phyloP scores from a whole-genome alignment of 352 stramenopile species.

The Pythium monospermum region DNA sequence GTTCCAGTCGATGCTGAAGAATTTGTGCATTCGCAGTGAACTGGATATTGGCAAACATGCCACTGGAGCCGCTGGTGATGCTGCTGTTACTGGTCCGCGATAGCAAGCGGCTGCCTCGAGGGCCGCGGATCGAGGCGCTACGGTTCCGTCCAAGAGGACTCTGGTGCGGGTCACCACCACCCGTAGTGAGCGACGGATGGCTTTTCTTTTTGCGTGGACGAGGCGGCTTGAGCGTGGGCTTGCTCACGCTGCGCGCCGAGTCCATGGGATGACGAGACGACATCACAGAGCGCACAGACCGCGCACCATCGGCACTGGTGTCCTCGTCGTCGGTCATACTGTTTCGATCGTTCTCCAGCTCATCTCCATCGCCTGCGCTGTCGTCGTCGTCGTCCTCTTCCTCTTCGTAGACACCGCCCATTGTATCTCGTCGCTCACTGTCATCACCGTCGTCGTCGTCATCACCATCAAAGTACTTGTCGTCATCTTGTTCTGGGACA shows the following conservation, averaged over 20 bases:
- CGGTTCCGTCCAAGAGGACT: background rate
- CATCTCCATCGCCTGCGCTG: constrained; percentile 13
- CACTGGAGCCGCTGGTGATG: constrained; percentile 12
- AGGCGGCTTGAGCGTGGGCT: background rate
- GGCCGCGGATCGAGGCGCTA: constrained; percentile 1
- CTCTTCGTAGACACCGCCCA: background rate
- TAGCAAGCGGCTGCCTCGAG: constrained; percentile 16
- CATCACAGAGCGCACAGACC: constrained; percentile 8
- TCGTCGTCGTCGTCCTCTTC: constrained; percentile 6
- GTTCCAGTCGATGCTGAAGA: constrained; percentile 50
- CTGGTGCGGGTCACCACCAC: background rate
- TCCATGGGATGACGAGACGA: constrained; percentile 10
- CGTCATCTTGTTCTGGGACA: background rate
- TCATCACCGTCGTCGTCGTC: constrained; percentile 11
- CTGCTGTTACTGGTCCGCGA: constrained; percentile 13
- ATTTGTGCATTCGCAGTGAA: constrained; percentile 36
- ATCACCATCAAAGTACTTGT: background rate
- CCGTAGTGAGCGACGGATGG: background rate
- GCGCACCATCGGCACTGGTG: constrained; percentile 19
- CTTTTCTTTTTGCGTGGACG: constrained; percentile 4
- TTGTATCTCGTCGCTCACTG: constrained; percentile 10
- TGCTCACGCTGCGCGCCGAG: constrained; percentile 8
- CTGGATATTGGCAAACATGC: constrained; percentile 12
- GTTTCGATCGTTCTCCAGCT: constrained; percentile 11
- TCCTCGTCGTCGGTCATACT: constrained; percentile 10